Evolutionary conservation across 2,329 filamentous ascomycete genomes (phyloP).

Genomic region (Amylocarpus encephaloides): DNA sequence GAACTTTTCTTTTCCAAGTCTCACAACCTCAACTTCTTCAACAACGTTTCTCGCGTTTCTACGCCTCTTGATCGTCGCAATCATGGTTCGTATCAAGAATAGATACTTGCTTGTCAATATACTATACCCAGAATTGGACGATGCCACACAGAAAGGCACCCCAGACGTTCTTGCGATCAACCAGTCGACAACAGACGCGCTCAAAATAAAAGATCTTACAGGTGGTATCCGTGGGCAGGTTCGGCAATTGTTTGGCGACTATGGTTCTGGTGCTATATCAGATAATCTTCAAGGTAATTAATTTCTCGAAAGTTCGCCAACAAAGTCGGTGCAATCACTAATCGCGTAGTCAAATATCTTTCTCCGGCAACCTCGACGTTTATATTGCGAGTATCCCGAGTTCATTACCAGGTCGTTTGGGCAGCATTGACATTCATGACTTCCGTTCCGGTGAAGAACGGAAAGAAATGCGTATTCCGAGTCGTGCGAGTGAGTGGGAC

Average conservation of each 20-base stretch:
- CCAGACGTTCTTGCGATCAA: slow-evolving; percentile 66
- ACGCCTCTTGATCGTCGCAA: slow-evolving; percentile 11
- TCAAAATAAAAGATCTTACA: slow-evolving; percentile 60
- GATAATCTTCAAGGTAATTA: slow-evolving; percentile 64
- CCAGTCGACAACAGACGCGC: slow-evolving; percentile 66
- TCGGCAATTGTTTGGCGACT: slow-evolving; percentile 76
- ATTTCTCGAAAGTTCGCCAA: slow-evolving; percentile 12
- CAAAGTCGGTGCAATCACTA: neutral
- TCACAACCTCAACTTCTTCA: neutral
- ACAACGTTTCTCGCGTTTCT: neutral
- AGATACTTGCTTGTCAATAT: slow-evolving; percentile 94
- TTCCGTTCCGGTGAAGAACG: slow-evolving; percentile 50
- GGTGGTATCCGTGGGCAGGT: slow-evolving; percentile 67
- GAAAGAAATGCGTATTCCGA: slow-evolving; percentile 67
- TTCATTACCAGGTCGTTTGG: slow-evolving; percentile 85
- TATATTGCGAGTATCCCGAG: slow-evolving; percentile 77
- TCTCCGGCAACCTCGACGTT: slow-evolving; percentile 90
- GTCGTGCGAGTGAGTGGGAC: slow-evolving; percentile 88
- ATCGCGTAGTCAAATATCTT: slow-evolving; percentile 73
- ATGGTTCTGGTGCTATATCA: slow-evolving; percentile 69
- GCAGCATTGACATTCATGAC: slow-evolving; percentile 78
- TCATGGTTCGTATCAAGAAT: slow-evolving; percentile 94
- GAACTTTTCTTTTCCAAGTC: neutral
- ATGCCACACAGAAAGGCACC: slow-evolving; percentile 33
- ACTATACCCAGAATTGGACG: slow-evolving; percentile 61